phyloP scores from a whole-genome alignment of 257 asterid species.

The Orobanche coerulescens region DNA sequence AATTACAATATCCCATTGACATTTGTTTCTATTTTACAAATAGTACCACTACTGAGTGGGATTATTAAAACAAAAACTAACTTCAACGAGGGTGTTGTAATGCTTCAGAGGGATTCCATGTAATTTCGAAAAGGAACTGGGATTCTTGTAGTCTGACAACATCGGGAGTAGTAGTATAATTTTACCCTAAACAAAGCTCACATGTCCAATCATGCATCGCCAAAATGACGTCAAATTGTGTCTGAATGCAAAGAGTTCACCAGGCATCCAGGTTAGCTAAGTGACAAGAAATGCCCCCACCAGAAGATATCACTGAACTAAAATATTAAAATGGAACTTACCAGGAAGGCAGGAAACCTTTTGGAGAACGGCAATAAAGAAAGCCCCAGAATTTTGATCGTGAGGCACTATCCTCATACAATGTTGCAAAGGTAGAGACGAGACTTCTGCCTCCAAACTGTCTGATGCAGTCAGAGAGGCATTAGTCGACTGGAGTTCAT shows the following conservation, averaged over 20 bases:
- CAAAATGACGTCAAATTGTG: neutral
- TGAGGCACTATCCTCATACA: slow-evolving; percentile 98
- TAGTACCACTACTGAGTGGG: neutral
- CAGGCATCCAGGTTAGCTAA: neutral
- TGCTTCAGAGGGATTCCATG: neutral
- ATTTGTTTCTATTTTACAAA: neutral
- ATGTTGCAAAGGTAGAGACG: slow-evolving; percentile 73
- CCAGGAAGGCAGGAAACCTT: slow-evolving; percentile 66
- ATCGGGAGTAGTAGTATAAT: neutral
- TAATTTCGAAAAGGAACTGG: neutral
- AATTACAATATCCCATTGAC: neutral
- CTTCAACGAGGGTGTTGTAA: neutral
- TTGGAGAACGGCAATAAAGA: slow-evolving; percentile 86
- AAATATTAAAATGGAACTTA: slow-evolving; percentile 23
- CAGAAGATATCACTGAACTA: neutral
- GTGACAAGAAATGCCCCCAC: neutral
- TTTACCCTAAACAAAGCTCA: neutral
- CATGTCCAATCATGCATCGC: neutral
- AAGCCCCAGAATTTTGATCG: slow-evolving; percentile 97
- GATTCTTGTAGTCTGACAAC: neutral
- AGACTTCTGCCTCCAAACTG: slow-evolving; percentile 55
- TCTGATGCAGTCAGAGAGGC: slow-evolving; percentile 31
- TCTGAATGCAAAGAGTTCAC: neutral
- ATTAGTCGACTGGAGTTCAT: slow-evolving; percentile 24
- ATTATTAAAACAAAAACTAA: neutral